Conservation (phyloP, 352 stramenopile genomes). For the Globisporangium paroecandrum region DNA sequence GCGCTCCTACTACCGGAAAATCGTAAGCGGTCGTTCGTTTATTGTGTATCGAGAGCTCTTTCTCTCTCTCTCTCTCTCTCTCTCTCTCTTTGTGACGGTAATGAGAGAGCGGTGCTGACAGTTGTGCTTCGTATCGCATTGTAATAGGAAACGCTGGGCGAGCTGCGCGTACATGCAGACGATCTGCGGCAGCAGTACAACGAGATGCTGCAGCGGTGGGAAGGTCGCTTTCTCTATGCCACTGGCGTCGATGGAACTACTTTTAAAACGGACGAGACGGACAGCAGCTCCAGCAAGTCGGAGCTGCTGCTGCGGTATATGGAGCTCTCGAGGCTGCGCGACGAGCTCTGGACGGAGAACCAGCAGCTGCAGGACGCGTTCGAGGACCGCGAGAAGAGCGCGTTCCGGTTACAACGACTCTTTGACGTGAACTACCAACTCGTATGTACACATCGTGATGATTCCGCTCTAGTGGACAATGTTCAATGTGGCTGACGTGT, state of each 20-base stretch:
- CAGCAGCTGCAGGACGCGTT: constrained; percentile 50
- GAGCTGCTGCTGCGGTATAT: constrained; percentile 45
- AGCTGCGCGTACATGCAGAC: constrained; percentile 39
- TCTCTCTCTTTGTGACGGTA: background rate
- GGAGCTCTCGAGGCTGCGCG: constrained; percentile 40
- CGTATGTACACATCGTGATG: constrained; percentile 10
- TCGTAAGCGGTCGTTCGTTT: constrained; percentile 23
- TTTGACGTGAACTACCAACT: constrained; percentile 61
- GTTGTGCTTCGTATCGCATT: background rate
- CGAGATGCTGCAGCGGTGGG: constrained; percentile 36
- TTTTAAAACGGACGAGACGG: constrained; percentile 3
- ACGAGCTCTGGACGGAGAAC: constrained; percentile 51
- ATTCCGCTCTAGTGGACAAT: background rate
- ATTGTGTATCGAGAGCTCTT: background rate
- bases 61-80: background rate
- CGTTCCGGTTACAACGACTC: constrained; percentile 47
- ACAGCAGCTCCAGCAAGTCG: constrained; percentile 29
- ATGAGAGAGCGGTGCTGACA: background rate
- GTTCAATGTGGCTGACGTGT: background rate
- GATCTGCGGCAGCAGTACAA: constrained; percentile 51
- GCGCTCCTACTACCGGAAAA: constrained; percentile 52
- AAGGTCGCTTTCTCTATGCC: constrained; percentile 24
- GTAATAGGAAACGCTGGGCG: constrained; percentile 42
- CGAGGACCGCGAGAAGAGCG: constrained; percentile 51
- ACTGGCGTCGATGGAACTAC: constrained; percentile 25